phyloP scores from a whole-genome alignment of 371 early-diverging fungal genomes.

The Mucor sp. region DNA sequence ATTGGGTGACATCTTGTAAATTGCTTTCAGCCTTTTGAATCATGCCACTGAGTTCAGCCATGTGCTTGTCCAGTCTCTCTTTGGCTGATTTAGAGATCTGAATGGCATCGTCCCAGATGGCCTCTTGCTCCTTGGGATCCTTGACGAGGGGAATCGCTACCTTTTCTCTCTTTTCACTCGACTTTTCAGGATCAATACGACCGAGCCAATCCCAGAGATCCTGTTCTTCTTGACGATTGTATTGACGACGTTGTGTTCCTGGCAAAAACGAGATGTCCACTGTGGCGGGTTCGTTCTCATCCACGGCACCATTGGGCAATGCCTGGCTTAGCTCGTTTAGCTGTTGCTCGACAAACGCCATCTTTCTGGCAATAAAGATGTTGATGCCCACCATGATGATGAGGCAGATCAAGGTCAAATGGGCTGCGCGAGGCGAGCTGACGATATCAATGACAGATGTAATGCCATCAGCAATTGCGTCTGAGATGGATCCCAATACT shows the following conservation, averaged over 20 bases:
- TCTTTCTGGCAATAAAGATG: conserved; percentile 36
- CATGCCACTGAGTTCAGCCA: conserved; percentile 24
- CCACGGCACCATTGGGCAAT: neutral
- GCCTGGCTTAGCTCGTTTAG: neutral
- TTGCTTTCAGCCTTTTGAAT: conserved; percentile 26
- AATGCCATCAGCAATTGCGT: conserved; percentile 11
- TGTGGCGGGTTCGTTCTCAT: neutral
- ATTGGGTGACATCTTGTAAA: conserved; percentile 24
- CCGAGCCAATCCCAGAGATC: conserved; percentile 21
- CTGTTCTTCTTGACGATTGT: conserved; percentile 16
- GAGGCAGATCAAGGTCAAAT: conserved; percentile 32
- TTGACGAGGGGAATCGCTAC: neutral
- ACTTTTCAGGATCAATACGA: conserved; percentile 21
- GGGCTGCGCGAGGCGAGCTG: conserved; percentile 19
- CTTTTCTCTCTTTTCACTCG: conserved; percentile 4
- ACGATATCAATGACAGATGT: conserved; percentile 4
- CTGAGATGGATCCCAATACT: conserved; percentile 5
- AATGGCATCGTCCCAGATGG: conserved; percentile 12
- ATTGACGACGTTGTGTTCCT: neutral
- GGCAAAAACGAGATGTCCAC: neutral
- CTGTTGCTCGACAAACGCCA: conserved; percentile 33
- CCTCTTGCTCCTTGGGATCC: conserved; percentile 11
- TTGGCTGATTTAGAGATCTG: conserved; percentile 12
- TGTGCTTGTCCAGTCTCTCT: conserved; percentile 22
- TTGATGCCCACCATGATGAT: conserved; percentile 35